phyloP scores from a whole-genome alignment of 2,329 filamentous ascomycete genomes.

The Microdochium paspali region DNA sequence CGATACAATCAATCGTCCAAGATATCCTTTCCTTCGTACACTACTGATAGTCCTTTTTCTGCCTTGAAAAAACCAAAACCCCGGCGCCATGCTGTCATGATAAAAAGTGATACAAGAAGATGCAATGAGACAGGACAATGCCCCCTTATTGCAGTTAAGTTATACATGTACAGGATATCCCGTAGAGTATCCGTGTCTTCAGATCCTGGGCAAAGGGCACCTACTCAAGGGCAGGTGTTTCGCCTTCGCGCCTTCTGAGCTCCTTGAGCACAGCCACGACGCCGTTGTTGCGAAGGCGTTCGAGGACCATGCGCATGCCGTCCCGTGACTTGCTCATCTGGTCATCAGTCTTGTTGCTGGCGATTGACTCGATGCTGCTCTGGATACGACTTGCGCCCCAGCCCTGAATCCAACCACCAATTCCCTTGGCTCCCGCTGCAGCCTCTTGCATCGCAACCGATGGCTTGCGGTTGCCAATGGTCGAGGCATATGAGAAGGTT shows the following conservation, averaged over 20 bases:
- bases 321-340: conserved; percentile 74
- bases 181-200: too few species aligned
- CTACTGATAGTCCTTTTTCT: background rate
- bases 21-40: background rate
- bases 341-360: conserved; percentile 66
- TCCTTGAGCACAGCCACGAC: conserved; percentile 47
- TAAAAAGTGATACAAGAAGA: background rate
- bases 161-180: background rate
- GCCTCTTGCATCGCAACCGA: conserved; percentile 30
- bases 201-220: background rate
- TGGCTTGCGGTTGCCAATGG: conserved; percentile 56
- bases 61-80: background rate
- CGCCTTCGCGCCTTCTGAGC: conserved; percentile 27
- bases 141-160: background rate
- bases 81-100: background rate
- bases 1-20: background rate
- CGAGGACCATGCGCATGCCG: conserved; percentile 74
- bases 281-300: conserved; percentile 52
- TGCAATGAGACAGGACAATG: background rate
- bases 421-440: conserved; percentile 24
- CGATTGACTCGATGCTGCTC: conserved; percentile 69
- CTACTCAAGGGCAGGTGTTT: background rate
- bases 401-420: conserved; percentile 40
- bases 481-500: conserved; percentile 64
- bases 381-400: conserved; percentile 63